phyloP scores from a whole-genome alignment of 208 protist genomes.

The Leishmania major region DNA sequence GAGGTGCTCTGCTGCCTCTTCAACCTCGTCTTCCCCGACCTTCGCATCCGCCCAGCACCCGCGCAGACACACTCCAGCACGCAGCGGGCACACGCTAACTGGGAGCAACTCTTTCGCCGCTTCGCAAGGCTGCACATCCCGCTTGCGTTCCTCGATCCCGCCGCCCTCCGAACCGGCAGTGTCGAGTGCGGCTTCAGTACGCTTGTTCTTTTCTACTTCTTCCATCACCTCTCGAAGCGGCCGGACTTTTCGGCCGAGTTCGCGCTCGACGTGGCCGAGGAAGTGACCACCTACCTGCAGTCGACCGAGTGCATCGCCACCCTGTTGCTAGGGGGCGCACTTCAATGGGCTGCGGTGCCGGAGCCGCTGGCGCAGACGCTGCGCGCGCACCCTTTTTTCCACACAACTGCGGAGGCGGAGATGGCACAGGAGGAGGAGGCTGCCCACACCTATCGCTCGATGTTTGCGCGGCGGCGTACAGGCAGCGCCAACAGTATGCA shows the following conservation, averaged over 20 bases:
- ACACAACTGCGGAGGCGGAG: conserved; percentile 17
- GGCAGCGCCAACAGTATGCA: not conserved
- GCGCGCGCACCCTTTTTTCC: conserved; percentile 30
- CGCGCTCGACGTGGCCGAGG: conserved; percentile 60
- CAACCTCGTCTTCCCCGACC: conserved; percentile 64
- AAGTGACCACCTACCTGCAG: conserved; percentile 64
- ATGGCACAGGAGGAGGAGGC: conserved; percentile 31
- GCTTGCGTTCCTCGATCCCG: conserved; percentile 43
- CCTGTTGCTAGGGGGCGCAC: conserved; percentile 61
- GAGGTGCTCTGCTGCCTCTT: conserved; percentile 69
- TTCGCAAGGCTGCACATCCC: conserved; percentile 62
- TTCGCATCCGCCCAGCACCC: conserved; percentile 54
- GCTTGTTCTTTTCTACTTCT: conserved; percentile 81
- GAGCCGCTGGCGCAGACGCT: conserved; percentile 44
- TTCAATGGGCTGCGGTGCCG: conserved; percentile 54
- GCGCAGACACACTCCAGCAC: conserved; percentile 64
- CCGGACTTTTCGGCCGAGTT: conserved; percentile 84
- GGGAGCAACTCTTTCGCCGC: conserved; percentile 50
- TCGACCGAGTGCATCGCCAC: conserved; percentile 76
- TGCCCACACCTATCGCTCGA: conserved; percentile 21
- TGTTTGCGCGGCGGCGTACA: conserved; percentile 5
- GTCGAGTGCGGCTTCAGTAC: conserved; percentile 66
- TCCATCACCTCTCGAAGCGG: conserved; percentile 72
- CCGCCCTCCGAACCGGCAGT: conserved; percentile 37
- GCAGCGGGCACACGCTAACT: conserved; percentile 61